Percentiles rank a stretch among this genome's conserved stretches.
phyloP scores from a whole-genome alignment of 108 stramenopile species.

The Nitzschia sp. region DNA sequence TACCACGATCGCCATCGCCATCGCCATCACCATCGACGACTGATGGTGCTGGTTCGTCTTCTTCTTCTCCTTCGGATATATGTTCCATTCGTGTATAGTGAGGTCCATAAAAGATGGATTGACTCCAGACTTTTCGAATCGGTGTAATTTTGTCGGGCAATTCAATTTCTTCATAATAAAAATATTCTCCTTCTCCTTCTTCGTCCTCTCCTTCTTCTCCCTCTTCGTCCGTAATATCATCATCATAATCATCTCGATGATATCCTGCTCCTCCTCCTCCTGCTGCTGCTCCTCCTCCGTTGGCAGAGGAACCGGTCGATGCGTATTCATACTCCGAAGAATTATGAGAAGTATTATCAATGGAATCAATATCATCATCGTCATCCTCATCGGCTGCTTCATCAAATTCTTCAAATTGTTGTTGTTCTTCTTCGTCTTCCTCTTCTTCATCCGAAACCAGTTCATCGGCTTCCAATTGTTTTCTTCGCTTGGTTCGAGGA shows the following conservation, averaged over 20 bases:
- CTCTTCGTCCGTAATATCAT: constrained; percentile 3
- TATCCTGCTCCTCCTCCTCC: neutral
- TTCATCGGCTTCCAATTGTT: neutral
- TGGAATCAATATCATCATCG: neutral
- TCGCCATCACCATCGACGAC: too few species aligned
- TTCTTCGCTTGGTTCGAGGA: neutral
- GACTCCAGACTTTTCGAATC: neutral
- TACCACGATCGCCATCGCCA: too few species aligned
- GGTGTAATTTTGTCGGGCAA: neutral
- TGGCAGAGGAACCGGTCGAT: too few species aligned
- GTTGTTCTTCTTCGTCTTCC: too few species aligned
- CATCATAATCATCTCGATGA: neutral
- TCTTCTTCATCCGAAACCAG: constrained; percentile 1
- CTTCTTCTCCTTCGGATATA: constrained; percentile 1
- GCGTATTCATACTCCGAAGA: too few species aligned
- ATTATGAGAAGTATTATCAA: neutral
- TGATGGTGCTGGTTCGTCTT: too few species aligned
- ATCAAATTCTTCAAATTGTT: too few species aligned
- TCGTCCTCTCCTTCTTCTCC: neutral
- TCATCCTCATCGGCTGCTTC: neutral
- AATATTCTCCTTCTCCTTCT: neutral
- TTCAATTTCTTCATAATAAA: constrained; percentile 3
- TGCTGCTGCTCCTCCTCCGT: neutral
- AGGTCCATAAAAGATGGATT: neutral
- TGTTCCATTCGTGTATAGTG: neutral